A percentile compares a stretch with the other conserved stretches of the same genome.
phyloP scores from a whole-genome alignment of 2,329 filamentous ascomycete species.

The Aspergillus cejpii region DNA sequence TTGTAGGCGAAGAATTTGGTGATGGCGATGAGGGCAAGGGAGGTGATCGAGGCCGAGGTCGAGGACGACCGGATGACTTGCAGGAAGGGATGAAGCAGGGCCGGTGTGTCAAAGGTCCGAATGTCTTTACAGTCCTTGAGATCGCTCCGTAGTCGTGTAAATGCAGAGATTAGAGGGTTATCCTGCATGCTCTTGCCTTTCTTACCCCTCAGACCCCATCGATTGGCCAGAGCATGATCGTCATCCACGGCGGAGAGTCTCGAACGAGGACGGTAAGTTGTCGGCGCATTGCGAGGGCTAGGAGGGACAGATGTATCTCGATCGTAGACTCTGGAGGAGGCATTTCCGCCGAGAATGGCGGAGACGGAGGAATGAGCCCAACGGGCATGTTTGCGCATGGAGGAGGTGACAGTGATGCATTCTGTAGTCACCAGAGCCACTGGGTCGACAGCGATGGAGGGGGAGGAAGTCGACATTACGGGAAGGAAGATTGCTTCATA shows the following conservation, averaged over 20 bases:
- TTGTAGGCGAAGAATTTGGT: conserved; percentile 96
- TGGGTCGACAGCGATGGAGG: conserved; percentile 80
- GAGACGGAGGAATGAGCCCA: conserved; percentile 95
- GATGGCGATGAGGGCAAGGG: conserved; percentile 83
- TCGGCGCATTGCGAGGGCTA: conserved; percentile 26
- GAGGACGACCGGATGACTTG: conserved; percentile 95
- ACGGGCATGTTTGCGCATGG: conserved; percentile 94
- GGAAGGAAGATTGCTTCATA: conserved; percentile 16
- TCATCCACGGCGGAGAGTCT: conserved; percentile 30
- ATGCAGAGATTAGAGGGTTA: conserved; percentile 91
- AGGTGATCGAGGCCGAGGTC: conserved; percentile 92
- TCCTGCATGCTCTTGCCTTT: conserved; percentile 97
- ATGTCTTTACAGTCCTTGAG: conserved; percentile 88
- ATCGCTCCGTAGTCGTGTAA: conserved; percentile 81
- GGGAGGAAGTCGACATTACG: conserved; percentile 31
- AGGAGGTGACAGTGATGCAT: conserved; percentile 96
- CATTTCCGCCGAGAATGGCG: conserved; percentile 76
- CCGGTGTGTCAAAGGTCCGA: conserved; percentile 76
- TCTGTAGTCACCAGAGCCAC: conserved; percentile 93
- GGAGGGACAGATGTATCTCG: conserved; percentile 38
- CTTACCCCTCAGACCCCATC: conserved; percentile 91
- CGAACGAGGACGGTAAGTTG: conserved; percentile 17
- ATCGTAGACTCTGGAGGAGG: conserved; percentile 43
- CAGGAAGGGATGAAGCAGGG: conserved; percentile 85
- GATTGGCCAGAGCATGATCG: conserved; percentile 57